Percentiles rank a stretch among this genome's conserved stretches.
Conservation (phyloP, 306 rosid species). For the Leucaena leucocephala region DNA sequence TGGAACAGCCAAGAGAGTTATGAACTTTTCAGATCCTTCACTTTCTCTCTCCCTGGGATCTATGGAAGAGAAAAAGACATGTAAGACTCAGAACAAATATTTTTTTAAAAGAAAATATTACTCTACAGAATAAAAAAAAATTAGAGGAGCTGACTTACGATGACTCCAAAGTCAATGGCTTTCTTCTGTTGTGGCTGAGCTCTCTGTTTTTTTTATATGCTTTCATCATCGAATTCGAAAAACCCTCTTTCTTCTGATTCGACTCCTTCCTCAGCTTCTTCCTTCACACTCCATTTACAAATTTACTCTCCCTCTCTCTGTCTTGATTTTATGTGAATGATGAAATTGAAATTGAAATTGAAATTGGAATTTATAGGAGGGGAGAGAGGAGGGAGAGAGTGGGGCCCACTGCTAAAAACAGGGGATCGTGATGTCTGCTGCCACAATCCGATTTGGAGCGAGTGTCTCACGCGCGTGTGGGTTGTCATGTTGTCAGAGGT, state of each 20-base stretch:
- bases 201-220: too few relatives aligned
- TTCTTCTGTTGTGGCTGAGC: not conserved
- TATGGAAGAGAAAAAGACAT: slow-evolving; percentile 58
- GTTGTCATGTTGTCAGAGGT: not conserved
- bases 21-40: slow-evolving; percentile 47
- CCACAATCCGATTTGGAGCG: slow-evolving; percentile 32
- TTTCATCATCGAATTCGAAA: not conserved
- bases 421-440: slow-evolving; percentile 44
- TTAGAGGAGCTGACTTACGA: slow-evolving; percentile 38
- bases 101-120: not conserved
- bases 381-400: slow-evolving; percentile 11
- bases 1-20: slow-evolving; percentile 38
- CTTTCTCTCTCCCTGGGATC: slow-evolving; percentile 52
- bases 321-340: not conserved
- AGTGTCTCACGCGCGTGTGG: slow-evolving; percentile 25
- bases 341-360: not conserved
- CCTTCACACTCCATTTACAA: slow-evolving; percentile 28
- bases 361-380: slow-evolving; percentile 2
- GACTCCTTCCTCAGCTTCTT: not conserved
- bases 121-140: not conserved
- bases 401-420: slow-evolving; percentile 49
- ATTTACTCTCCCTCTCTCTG: not conserved
- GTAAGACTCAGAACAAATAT: not conserved
- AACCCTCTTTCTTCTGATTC: not conserved
- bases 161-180: slow-evolving; percentile 44